Evolutionary conservation across 2,329 filamentous ascomycete genomes (phyloP).

Genomic region (Colletotrichum zoysiae): DNA sequence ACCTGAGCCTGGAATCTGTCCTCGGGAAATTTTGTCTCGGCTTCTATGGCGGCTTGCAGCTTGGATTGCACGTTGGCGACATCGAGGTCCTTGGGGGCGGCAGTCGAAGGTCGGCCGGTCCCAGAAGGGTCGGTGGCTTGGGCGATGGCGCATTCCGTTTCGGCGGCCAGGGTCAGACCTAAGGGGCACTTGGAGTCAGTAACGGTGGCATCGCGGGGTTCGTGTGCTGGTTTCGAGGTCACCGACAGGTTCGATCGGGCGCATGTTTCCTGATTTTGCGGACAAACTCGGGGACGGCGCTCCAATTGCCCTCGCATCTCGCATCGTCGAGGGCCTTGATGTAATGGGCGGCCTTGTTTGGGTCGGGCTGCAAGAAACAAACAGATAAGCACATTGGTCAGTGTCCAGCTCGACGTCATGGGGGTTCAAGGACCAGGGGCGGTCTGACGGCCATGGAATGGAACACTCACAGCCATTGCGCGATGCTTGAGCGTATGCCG

Average conservation of each 20-base stretch:
- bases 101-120: constrained; percentile 56
- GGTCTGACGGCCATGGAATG: constrained; percentile 23
- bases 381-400: constrained; percentile 27
- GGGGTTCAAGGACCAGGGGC: constrained; percentile 25
- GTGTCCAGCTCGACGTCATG: constrained; percentile 41
- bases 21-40: constrained; percentile 65
- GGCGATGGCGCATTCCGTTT: constrained; percentile 75
- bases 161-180: constrained; percentile 79
- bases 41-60: constrained; percentile 69
- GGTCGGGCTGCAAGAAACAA: constrained; percentile 40
- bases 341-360: constrained; percentile 84
- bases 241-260: constrained; percentile 83
- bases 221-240: constrained; percentile 26
- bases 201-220: constrained; percentile 36
- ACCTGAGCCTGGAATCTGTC: constrained; percentile 83
- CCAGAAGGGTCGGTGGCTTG: constrained; percentile 62
- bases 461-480: constrained; percentile 54
- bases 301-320: constrained; percentile 90
- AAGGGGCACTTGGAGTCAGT: constrained; percentile 40
- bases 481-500: constrained; percentile 32
- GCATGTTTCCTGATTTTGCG: constrained; percentile 97
- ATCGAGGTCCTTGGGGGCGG: constrained; percentile 59
- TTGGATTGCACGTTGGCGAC: constrained; percentile 60
- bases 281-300: constrained; percentile 86
- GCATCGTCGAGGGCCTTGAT: constrained; percentile 85